Percentiles rank a stretch among this genome's conserved stretches.
Evolutionary conservation across 352 stramenopile species (phyloP).

Genomic region (Pythium aristosporum): DNA sequence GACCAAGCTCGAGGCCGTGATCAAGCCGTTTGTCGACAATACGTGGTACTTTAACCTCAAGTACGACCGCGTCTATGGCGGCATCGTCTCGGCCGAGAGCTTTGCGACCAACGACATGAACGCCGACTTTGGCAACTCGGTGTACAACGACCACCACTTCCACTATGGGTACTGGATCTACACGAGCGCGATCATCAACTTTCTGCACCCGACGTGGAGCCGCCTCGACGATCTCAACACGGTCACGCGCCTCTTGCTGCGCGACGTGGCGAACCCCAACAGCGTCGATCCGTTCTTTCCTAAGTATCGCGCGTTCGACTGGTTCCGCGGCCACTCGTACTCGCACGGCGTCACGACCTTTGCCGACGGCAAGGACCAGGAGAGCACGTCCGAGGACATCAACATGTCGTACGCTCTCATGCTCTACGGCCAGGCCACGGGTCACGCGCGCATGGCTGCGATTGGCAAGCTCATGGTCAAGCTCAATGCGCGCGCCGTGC

Average conservation of each 20-base stretch:
- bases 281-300: constrained; percentile 45
- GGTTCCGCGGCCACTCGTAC: constrained; percentile 68
- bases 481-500: constrained; percentile 49
- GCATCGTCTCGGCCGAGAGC: constrained; percentile 63
- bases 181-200: constrained; percentile 62
- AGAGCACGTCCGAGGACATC: constrained; percentile 66
- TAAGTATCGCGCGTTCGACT: constrained; percentile 63
- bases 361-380: constrained; percentile 66
- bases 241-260: constrained; percentile 40
- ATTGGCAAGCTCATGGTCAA: constrained; percentile 51
- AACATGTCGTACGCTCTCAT: constrained; percentile 42
- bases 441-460: constrained; percentile 31
- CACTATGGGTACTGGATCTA: constrained; percentile 78
- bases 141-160: constrained; percentile 81
- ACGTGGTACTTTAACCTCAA: constrained; percentile 60
- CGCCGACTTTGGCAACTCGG: constrained; percentile 69
- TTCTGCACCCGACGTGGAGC: constrained; percentile 62
- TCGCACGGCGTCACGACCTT: constrained; percentile 65
- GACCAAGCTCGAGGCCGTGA: constrained; percentile 56
- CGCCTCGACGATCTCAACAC: constrained; percentile 50
- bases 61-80: constrained; percentile 60
- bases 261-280: constrained; percentile 56
- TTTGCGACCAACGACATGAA: constrained; percentile 55
- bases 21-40: constrained; percentile 62
- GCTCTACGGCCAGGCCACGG: constrained; percentile 32